Evolutionary conservation across 257 asterid genomes (phyloP).

Genomic region (Solanum appendiculatum): DNA sequence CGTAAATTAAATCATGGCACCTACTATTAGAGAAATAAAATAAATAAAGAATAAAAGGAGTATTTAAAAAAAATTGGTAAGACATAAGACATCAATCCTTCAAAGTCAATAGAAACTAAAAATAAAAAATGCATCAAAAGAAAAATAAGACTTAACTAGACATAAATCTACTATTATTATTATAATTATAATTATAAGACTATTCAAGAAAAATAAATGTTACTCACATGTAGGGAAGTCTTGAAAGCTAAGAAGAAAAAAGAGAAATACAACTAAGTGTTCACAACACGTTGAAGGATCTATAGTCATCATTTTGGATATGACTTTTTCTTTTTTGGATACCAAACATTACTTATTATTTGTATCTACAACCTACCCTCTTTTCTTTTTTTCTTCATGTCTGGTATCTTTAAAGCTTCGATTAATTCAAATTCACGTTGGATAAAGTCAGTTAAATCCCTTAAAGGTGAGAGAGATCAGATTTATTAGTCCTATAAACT

Average conservation of each 20-base stretch:
- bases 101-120: neutral
- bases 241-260: neutral
- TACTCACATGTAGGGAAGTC: neutral
- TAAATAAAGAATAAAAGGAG: neutral
- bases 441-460: accelerated
- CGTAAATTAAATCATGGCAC: too few relatives aligned
- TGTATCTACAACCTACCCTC: neutral
- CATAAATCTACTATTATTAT: neutral
- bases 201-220: neutral
- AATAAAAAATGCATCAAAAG: neutral
- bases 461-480: neutral
- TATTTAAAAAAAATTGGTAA: neutral
- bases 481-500: neutral
- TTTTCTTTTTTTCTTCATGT: too few relatives aligned
- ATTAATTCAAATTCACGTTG: neutral
- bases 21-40: too few relatives aligned
- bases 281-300: neutral
- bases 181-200: neutral
- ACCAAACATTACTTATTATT: neutral
- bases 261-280: neutral
- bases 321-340: neutral
- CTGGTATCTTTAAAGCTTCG: too few relatives aligned
- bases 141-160: neutral
- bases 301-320: neutral
- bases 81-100: neutral